Conservation (phyloP, 345 rosid species). For the Citrus maxima region DNA sequence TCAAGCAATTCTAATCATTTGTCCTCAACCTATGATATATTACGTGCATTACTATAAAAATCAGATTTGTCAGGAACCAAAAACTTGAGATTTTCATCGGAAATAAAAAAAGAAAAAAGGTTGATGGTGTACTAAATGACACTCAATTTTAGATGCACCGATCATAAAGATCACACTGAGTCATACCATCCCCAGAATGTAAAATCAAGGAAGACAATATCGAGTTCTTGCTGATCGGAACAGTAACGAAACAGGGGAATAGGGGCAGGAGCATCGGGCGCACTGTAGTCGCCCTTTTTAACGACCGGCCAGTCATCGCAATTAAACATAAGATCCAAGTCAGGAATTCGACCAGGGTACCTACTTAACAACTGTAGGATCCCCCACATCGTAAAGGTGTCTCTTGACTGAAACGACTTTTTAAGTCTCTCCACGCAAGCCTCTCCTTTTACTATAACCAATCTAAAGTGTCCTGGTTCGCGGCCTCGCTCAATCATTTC, state of each 20-base stretch:
- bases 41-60: too few species aligned
- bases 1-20: not conserved
- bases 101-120: too few species aligned
- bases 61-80: too few species aligned
- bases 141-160: not conserved
- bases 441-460: constrained; percentile 49
- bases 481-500: constrained; percentile 54
- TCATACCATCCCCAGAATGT: constrained; percentile 89
- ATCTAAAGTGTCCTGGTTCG: constrained; percentile 53
- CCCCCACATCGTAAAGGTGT: constrained; percentile 83
- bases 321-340: constrained; percentile 77
- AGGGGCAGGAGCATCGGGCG: too few species aligned
- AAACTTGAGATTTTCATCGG: too few species aligned
- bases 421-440: constrained; percentile 49
- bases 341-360: constrained; percentile 49
- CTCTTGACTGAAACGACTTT: constrained; percentile 67
- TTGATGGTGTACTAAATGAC: too few species aligned
- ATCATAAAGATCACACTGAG: too few species aligned
- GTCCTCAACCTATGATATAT: too few species aligned
- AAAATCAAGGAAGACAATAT: constrained; percentile 84
- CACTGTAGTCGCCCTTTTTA: too few species aligned
- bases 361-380: constrained; percentile 64
- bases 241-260: constrained; percentile 69
- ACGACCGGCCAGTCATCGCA: constrained; percentile 52
- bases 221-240: constrained; percentile 45